A percentile compares a stretch with the other conserved stretches of the same genome.
These are phyloP conservation scores for Terfezia boudieri DNA, from an alignment of 495 filamentous ascomycete species.

Conservation along the genomic window DNA sequence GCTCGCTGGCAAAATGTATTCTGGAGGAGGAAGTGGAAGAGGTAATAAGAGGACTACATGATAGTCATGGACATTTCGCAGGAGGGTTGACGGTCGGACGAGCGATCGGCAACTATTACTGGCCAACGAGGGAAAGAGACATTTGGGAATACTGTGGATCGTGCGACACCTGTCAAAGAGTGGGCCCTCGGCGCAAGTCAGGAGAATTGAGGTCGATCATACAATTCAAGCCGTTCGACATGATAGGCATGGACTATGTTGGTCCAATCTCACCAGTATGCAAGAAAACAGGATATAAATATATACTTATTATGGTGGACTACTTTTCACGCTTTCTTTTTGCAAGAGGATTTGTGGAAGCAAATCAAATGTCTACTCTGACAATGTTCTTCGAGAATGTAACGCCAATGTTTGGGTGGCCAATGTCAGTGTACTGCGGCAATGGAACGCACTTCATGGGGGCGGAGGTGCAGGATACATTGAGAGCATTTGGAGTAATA, in stretches of 20 bases:
- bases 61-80: background rate
- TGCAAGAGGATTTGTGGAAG: constrained; percentile 35
- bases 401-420: background rate
- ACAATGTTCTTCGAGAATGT: background rate
- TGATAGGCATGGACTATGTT: constrained; percentile 1
- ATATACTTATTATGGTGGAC: constrained; percentile 1
- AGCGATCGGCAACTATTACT: background rate
- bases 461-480: too few species aligned
- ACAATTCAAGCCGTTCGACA: background rate
- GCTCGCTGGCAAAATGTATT: background rate
- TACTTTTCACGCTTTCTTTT: constrained; percentile 22
- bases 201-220: background rate
- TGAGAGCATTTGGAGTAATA: too few species aligned
- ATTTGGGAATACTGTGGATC: background rate
- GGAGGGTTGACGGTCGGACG: background rate
- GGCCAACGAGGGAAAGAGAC: background rate
- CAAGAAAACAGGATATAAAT: background rate
- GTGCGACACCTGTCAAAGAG: background rate
- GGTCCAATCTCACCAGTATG: background rate
- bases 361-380: background rate
- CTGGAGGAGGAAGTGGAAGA: background rate
- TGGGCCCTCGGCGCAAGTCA: background rate
- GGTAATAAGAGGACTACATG: background rate
- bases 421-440: background rate
- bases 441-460: constrained; percentile 1